Base-by-base conservation (phyloP, 768 basidiomycete genomes). In the Leccinum disarticulatum region DNA sequence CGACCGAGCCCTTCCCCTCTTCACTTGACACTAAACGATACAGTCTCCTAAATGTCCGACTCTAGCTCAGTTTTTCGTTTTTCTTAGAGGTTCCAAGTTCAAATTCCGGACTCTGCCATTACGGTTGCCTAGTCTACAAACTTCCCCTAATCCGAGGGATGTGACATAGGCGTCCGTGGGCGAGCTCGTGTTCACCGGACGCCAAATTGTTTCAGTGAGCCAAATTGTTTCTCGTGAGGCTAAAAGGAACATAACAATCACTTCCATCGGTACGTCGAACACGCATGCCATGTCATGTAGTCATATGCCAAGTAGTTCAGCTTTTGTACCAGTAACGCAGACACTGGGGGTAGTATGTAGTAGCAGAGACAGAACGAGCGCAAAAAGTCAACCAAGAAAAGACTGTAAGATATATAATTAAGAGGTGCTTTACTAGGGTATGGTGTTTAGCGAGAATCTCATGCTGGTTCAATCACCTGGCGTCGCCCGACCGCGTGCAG, bases 381-480 rank as follows among this genome's bases (percentile, higher is more conserved):
- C 41, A 22, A 46, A 46, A 46, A 22, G 19, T 19, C 43, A 46
- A 46, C 43, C 43, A 22, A 46, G 6, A 46, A 46, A 46, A 46
- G 43, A 46, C 43, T 22, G 43, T 46, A 46, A 46, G 43, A 22
- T 46, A 46, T 46, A 46, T 46, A 46, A 46, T 46, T 46, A 57
- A 59, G 58, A 63, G 35, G 49, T 68, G 73, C 68, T 66, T 77
- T 68, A 66, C 76, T 77, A 49, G 71, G 70, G 35, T 70, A 68
- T 67, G 43, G 10, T 46, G 43, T 46, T 46, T 19, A 46, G n/a
- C 43, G 8, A 19, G 43, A 19, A 46, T 46, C 19, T 81, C 71
- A 66, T 72, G 76, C 56, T 60, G 67, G 33, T 62, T 77, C 80
- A 73, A 81, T 55, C 73, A 80, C 22, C 71, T 66, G 55, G 38